Percentiles rank a stretch among this genome's conserved stretches.
phyloP scores from a whole-genome alignment of 2,329 filamentous ascomycete genomes.

The Arthrobotrys musiformis region DNA sequence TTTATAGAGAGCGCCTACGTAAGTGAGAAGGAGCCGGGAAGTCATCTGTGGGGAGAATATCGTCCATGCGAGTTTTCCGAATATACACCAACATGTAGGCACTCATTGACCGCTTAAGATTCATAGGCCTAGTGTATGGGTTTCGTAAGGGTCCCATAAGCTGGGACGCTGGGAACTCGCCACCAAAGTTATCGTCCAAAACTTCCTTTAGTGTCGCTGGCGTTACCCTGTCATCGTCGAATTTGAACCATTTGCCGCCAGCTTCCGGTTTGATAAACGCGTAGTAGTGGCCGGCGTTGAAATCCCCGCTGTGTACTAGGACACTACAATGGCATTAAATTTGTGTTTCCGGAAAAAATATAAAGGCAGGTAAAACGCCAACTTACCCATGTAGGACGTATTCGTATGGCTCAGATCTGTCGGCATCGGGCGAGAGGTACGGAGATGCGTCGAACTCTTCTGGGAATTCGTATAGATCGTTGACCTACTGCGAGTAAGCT shows the following conservation, averaged over 20 bases:
- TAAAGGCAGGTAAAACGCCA: neutral
- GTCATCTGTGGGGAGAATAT: constrained; percentile 79
- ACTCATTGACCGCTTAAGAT: constrained; percentile 78
- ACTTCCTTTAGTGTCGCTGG: constrained; percentile 90
- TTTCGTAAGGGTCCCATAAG: constrained; percentile 68
- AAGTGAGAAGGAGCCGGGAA: constrained; percentile 76
- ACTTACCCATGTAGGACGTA: constrained; percentile 81
- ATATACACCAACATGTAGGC: constrained; percentile 99
- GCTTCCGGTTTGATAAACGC: constrained; percentile 94
- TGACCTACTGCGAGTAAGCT: constrained; percentile 68
- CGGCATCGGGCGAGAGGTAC: constrained; percentile 85
- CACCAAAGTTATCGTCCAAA: constrained; percentile 95
- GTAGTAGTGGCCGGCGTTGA: constrained; percentile 98
- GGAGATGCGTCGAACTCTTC: constrained; percentile 84
- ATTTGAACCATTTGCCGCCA: constrained; percentile 94
- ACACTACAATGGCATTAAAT: constrained; percentile 68
- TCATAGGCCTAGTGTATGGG: constrained; percentile 73
- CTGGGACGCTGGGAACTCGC: constrained; percentile 71
- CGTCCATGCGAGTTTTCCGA: constrained; percentile 83
- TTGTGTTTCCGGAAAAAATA: neutral
- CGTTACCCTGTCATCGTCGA: constrained; percentile 97
- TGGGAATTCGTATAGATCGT: constrained; percentile 89
- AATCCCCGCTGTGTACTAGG: constrained; percentile 92
- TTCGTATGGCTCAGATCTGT: constrained; percentile 86
- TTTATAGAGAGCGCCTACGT: constrained; percentile 66